A percentile compares a stretch with the other conserved stretches of the same genome.
Conservation (phyloP, 2,329 filamentous ascomycete genomes). For the Kalmusia sp. region DNA sequence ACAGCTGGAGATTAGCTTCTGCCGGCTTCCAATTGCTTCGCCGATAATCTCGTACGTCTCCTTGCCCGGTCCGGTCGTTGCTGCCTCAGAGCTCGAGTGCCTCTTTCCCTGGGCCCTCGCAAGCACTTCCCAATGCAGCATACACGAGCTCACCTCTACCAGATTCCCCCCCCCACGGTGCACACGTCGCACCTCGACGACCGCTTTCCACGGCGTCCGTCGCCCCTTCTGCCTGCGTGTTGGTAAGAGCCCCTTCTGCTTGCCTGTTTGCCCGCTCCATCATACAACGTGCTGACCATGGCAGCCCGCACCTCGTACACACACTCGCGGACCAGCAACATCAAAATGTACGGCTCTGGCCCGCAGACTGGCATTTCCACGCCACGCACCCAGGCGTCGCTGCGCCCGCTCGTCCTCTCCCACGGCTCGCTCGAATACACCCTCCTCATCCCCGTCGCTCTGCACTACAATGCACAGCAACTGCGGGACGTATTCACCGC, state of each 20-base stretch:
- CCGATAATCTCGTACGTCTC: slow-evolving; percentile 16
- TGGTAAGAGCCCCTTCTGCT: slow-evolving; percentile 19
- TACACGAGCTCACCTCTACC: slow-evolving; percentile 23
- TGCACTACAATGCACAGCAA: slow-evolving; percentile 96
- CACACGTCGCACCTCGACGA: too few species aligned
- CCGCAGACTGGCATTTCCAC: slow-evolving; percentile 97
- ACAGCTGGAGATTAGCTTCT: slow-evolving; percentile 46
- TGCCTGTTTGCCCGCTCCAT: slow-evolving; percentile 6
- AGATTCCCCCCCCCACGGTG: slow-evolving; percentile 29
- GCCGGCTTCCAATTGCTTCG: slow-evolving; percentile 26
- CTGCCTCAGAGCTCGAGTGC: slow-evolving; percentile 1
- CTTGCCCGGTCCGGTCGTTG: neutral
- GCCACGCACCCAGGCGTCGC: slow-evolving; percentile 89
- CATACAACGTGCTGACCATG: slow-evolving; percentile 18
- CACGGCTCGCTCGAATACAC: slow-evolving; percentile 97
- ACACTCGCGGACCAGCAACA: slow-evolving; percentile 5
- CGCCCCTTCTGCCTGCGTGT: slow-evolving; percentile 26
- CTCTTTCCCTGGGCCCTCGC: slow-evolving; percentile 17
- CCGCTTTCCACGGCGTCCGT: slow-evolving; percentile 1
- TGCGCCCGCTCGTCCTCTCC: slow-evolving; percentile 86
- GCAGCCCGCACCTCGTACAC: slow-evolving; percentile 7
- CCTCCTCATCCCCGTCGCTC: slow-evolving; percentile 90
- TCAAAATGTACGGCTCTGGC: slow-evolving; percentile 83
- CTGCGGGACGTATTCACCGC: slow-evolving; percentile 89
- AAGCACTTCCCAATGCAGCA: slow-evolving; percentile 11